Percentiles rank a stretch among this genome's conserved stretches.
Conservation (phyloP, 2,329 filamentous ascomycete species). For the Fusarium fujikuroi region DNA sequence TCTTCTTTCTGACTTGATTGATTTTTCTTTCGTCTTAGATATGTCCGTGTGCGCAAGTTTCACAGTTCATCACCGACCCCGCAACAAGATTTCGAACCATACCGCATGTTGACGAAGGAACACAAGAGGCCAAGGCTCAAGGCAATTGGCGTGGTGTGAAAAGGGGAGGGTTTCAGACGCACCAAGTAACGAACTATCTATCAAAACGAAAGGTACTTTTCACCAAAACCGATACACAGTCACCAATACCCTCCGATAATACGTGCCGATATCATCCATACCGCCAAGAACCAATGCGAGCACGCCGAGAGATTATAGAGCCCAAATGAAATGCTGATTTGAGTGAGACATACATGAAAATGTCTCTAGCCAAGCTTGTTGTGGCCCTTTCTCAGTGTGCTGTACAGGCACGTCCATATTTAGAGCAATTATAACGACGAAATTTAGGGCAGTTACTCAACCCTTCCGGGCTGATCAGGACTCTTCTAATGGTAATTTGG, state of each 20-base stretch:
- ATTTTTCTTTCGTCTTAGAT: neutral
- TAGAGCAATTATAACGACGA: neutral
- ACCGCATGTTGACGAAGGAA: rapidly evolving
- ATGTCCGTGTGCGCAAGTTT: neutral
- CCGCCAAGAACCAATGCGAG: too few species aligned
- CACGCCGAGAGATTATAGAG: rapidly evolving
- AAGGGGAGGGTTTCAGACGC: neutral
- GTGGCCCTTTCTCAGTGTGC: too few species aligned
- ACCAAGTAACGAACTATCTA: too few species aligned
- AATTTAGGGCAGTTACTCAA: too few species aligned
- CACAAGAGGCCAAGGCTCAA: neutral
- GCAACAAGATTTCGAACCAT: neutral
- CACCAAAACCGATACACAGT: neutral
- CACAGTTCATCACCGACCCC: neutral
- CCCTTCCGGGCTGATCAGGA: too few species aligned
- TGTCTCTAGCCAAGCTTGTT: too few species aligned
- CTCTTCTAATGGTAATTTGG: neutral
- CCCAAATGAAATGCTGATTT: rapidly evolving
- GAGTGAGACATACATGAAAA: neutral
- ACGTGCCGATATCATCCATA: too few species aligned
- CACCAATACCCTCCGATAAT: neutral
- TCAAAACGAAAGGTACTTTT: neutral
- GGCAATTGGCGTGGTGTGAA: too few species aligned
- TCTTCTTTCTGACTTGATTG: rapidly evolving
- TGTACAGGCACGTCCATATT: neutral